Percentiles rank a stretch among this genome's conserved stretches.
Conservation (phyloP, 129 eudicot species). For the Scalesia atractyloides region DNA sequence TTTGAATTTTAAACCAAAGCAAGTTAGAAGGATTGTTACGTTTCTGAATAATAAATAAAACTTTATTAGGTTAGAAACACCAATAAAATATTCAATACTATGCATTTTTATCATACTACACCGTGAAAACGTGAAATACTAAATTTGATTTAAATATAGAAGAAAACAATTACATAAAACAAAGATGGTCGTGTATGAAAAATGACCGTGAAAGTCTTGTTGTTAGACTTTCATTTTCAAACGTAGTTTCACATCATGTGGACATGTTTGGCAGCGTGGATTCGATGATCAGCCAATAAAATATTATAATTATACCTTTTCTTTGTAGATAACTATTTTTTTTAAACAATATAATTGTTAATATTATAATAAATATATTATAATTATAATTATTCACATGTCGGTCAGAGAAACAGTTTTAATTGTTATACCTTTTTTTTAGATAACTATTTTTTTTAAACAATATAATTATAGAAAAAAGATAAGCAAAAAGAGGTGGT, state of each 20-base stretch:
- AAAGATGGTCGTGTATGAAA: slow-evolving; percentile 14
- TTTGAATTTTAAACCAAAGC: neutral
- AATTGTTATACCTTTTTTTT: no score
- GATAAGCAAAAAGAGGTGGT: no score
- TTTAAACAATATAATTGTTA: no score
- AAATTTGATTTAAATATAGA: neutral
- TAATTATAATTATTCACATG: no score
- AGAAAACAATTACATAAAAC: neutral
- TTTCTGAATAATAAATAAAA: neutral
- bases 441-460: no score
- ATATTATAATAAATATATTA: no score
- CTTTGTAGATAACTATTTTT: no score
- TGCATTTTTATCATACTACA: neutral
- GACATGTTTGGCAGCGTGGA: slow-evolving; percentile 19
- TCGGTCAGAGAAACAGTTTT: no score
- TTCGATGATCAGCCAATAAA: neutral
- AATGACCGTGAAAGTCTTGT: slow-evolving; percentile 18
- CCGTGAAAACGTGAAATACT: neutral
- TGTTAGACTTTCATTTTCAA: slow-evolving; percentile 30
- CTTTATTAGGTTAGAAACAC: neutral
- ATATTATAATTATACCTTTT: neutral
- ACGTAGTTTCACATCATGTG: slow-evolving; percentile 22
- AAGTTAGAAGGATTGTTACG: neutral
- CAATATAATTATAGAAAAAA: no score
- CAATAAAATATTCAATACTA: neutral